phyloP scores from a whole-genome alignment of 148 eudicot species.

The Vaccinium corymbosum region DNA sequence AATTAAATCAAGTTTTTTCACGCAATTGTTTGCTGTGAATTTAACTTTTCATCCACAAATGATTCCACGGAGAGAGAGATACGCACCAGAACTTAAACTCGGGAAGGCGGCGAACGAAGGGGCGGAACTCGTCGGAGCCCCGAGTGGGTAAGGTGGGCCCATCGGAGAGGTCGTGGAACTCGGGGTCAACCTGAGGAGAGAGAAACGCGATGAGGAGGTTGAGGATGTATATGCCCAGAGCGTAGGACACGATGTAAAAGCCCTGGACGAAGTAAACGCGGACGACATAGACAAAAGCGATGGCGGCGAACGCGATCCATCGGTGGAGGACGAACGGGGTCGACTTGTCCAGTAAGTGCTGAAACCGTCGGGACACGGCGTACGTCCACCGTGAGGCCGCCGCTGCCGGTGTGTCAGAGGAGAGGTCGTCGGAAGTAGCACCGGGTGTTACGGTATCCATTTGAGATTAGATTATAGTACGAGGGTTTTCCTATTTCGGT shows the following conservation, averaged over 20 bases:
- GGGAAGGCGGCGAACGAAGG: conserved; percentile 53
- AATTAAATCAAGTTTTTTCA: neutral
- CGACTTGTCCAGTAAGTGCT: conserved; percentile 43
- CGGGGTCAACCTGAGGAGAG: conserved; percentile 56
- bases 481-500: neutral
- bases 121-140: conserved; percentile 54
- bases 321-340: conserved; percentile 47
- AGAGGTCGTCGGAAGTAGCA: conserved; percentile 15
- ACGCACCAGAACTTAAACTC: conserved; percentile 59
- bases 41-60: neutral
- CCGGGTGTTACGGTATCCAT: conserved; percentile 21
- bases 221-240: conserved; percentile 41
- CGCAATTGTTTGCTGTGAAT: too few species aligned
- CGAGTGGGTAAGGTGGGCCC: conserved; percentile 46
- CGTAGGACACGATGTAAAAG: conserved; percentile 46
- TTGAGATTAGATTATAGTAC: neutral
- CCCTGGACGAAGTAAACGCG: conserved; percentile 51
- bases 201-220: conserved; percentile 45
- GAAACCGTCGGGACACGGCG: conserved; percentile 35
- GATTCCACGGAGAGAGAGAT: neutral
- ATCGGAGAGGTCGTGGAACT: conserved; percentile 28
- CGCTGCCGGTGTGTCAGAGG: conserved; percentile 16
- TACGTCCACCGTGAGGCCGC: conserved; percentile 20
- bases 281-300: conserved; percentile 33
- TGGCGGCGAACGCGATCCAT: conserved; percentile 35